phyloP scores from a whole-genome alignment of 805 yeast genomes.

The Sungouiella blattae region DNA sequence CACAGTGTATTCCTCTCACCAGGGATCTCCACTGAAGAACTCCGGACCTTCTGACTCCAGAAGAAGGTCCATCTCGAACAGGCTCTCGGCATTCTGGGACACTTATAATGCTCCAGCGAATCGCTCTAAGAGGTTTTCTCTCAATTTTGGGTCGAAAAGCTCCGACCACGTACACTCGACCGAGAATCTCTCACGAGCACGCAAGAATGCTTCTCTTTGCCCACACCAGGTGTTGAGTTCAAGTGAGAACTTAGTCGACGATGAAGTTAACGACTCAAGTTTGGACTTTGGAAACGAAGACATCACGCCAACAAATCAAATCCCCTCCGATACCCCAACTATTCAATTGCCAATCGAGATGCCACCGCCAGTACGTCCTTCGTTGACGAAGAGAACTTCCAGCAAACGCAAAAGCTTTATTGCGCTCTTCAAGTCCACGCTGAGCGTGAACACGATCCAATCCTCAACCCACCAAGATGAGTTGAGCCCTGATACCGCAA shows the following conservation, averaged over 20 bases:
- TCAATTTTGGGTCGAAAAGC: neutral
- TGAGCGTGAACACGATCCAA: neutral
- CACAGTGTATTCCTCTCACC: conserved; percentile 12
- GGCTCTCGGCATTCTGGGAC: conserved; percentile 17
- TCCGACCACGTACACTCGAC: too few species aligned
- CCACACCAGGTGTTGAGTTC: too few species aligned
- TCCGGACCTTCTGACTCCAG: conserved; percentile 7
- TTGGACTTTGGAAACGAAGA: too few species aligned
- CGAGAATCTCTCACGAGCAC: too few species aligned
- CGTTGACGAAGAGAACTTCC: neutral
- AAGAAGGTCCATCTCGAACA: conserved; percentile 17
- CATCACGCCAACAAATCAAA: too few species aligned
- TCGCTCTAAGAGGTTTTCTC: conserved; percentile 17
- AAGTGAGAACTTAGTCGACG: too few species aligned
- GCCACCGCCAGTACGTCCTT: neutral
- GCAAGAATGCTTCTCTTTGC: too few species aligned
- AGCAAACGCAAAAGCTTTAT: conserved; percentile 7
- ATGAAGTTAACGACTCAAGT: too few species aligned
- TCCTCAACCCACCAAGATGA: neutral
- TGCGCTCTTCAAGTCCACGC: conserved; percentile 1
- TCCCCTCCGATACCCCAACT: too few species aligned
- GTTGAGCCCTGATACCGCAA: neutral
- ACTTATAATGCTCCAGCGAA: conserved; percentile 16
- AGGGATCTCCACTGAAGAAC: conserved; percentile 6
- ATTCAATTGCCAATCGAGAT: too few species aligned